Percentiles rank a stretch among this genome's conserved stretches.
Evolutionary conservation across 305 asterid genomes (phyloP).

Genomic region (Solanum aculeatissimum): DNA sequence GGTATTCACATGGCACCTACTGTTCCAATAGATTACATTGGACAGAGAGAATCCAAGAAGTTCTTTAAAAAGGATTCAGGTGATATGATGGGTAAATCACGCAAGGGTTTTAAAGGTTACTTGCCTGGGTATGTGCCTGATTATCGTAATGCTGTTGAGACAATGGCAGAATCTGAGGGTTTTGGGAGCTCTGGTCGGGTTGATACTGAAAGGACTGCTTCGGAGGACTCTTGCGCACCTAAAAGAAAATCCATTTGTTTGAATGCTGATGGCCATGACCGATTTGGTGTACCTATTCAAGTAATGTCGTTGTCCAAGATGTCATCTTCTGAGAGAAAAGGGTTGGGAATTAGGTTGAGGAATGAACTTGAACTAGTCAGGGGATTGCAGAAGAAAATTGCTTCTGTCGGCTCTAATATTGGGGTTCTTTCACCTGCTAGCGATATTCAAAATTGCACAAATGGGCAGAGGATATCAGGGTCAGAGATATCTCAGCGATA

Average conservation of each 20-base stretch:
- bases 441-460: conserved; percentile 34
- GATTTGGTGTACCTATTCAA: conserved; percentile 62
- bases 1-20: conserved; percentile 1
- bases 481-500: not conserved
- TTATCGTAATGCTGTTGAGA: conserved; percentile 13
- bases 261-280: conserved; percentile 57
- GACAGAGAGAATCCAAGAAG: not conserved
- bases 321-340: conserved; percentile 44
- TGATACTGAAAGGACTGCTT: conserved; percentile 19
- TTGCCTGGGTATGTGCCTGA: conserved; percentile 35
- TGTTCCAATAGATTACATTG: conserved; percentile 3
- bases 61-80: not conserved
- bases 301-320: conserved; percentile 41
- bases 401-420: conserved; percentile 28
- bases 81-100: not conserved
- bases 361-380: conserved; percentile 66
- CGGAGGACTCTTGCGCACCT: conserved; percentile 38
- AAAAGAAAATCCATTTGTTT: conserved; percentile 61
- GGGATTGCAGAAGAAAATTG: conserved; percentile 37
- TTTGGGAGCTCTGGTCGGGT: conserved; percentile 55
- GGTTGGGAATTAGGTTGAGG: conserved; percentile 39
- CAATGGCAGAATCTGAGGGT: conserved; percentile 61
- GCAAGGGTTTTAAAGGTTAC: conserved; percentile 22
- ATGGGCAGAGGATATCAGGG: conserved; percentile 24
- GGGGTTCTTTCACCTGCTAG: conserved; percentile 33